These are phyloP conservation scores for Calonectria montana DNA, from an alignment of 2,329 filamentous ascomycete genomes.

Conservation along the genomic window DNA sequence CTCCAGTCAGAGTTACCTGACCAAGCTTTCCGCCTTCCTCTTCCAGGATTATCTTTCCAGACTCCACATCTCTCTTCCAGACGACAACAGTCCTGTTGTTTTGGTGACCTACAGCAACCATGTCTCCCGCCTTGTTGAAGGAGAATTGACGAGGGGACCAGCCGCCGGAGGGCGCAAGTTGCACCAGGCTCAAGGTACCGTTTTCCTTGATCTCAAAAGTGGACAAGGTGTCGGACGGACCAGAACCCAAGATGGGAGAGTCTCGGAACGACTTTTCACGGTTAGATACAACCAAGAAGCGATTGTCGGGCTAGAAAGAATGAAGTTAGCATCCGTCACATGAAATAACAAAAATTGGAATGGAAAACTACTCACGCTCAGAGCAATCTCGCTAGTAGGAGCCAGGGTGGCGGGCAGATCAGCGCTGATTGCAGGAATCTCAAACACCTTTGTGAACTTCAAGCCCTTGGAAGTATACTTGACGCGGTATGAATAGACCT, in stretches of 20 bases:
- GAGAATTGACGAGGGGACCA: slow-evolving; percentile 39
- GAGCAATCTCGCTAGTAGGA: slow-evolving; percentile 37
- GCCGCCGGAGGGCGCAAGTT: slow-evolving; percentile 36
- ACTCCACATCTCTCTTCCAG: slow-evolving; percentile 36
- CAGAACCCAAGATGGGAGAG: slow-evolving; percentile 25
- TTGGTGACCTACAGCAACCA: slow-evolving; percentile 39
- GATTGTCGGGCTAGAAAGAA: slow-evolving; percentile 28
- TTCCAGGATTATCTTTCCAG: slow-evolving; percentile 35
- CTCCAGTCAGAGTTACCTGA: slow-evolving; percentile 29
- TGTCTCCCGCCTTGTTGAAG: slow-evolving; percentile 39
- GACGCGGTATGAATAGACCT: slow-evolving; percentile 39
- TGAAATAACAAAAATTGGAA: accelerated
- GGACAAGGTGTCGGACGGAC: slow-evolving; percentile 36
- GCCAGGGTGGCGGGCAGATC: slow-evolving; percentile 31
- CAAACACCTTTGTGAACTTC: slow-evolving; percentile 36
- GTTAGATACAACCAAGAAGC: slow-evolving; percentile 38
- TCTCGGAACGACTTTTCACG: slow-evolving; percentile 37
- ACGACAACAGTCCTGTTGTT: slow-evolving; percentile 36
- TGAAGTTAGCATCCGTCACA: background rate
- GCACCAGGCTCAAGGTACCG: slow-evolving; percentile 31
- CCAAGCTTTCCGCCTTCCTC: slow-evolving; percentile 37
- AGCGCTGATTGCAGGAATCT: slow-evolving; percentile 32
- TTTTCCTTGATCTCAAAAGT: slow-evolving; percentile 35
- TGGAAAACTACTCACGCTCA: slow-evolving; percentile 31
- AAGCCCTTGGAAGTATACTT: slow-evolving; percentile 27